Percentiles rank a stretch among this genome's conserved stretches.
phyloP scores from a whole-genome alignment of 2,329 filamentous ascomycete genomes.

The Penicillium sp. region DNA sequence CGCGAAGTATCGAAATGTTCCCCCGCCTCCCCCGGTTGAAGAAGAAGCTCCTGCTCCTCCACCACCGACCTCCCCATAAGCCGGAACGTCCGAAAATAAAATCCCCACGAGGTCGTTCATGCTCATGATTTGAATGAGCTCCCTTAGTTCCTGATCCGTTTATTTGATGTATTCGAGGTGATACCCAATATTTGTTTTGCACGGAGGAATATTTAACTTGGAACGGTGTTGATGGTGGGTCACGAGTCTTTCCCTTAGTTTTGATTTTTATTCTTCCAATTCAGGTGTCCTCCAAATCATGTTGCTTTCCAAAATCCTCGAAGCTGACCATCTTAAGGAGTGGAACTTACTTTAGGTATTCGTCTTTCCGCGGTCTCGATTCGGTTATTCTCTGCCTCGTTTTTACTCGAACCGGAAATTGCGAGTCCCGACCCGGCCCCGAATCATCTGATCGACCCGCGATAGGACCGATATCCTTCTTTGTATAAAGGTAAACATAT shows the following conservation, averaged over 20 bases:
- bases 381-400: neutral
- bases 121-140: neutral
- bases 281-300: neutral
- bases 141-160: neutral
- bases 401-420: neutral
- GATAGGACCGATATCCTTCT: neutral
- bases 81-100: neutral
- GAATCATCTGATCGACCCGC: neutral
- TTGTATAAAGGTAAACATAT: constrained; percentile 10
- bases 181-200: constrained; percentile 4
- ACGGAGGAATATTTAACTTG: neutral
- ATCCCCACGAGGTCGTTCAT: neutral
- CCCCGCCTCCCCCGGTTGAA: constrained; percentile 20
- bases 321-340: neutral
- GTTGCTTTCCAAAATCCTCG: neutral
- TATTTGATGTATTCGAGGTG: neutral
- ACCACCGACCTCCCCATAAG: constrained; percentile 6
- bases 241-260: neutral
- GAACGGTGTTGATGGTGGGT: neutral
- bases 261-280: neutral
- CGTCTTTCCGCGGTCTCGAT: constrained; percentile 1
- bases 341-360: neutral
- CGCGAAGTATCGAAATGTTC: constrained; percentile 24
- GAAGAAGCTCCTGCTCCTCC: constrained; percentile 14
- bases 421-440: neutral